These are phyloP conservation scores for Kodamaea jinghongensis DNA, from an alignment of 805 yeast species.

Conservation along the genomic window DNA sequence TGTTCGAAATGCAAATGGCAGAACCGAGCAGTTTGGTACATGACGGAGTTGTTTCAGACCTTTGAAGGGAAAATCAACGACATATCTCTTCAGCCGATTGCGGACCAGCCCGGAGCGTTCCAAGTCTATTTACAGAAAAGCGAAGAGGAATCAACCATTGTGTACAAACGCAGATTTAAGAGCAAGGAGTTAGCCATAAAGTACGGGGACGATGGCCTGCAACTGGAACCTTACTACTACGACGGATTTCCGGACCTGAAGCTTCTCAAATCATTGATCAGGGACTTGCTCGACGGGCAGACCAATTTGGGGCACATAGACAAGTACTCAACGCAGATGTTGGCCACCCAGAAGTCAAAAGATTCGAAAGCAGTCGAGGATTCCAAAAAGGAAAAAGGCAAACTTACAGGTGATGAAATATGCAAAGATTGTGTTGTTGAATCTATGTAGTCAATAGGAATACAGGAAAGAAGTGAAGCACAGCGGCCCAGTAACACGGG, in stretches of 20 bases:
- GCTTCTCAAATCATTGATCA: slow-evolving; percentile 62
- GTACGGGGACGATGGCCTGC: slow-evolving; percentile 18
- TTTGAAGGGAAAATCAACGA: slow-evolving; percentile 56
- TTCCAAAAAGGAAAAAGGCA: not conserved
- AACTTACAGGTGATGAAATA: not conserved
- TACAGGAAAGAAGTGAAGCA: slow-evolving; percentile 2
- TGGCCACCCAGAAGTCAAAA: not conserved
- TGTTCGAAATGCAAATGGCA: slow-evolving; percentile 90
- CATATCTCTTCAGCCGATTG: slow-evolving; percentile 22
- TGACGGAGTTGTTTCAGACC: slow-evolving; percentile 82
- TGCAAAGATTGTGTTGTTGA: slow-evolving; percentile 3
- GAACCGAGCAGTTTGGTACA: slow-evolving; percentile 82
- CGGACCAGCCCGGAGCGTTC: slow-evolving; percentile 24
- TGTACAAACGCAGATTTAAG: slow-evolving; percentile 57
- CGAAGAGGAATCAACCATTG: slow-evolving; percentile 18
- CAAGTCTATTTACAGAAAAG: slow-evolving; percentile 9
- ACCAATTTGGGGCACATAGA: slow-evolving; percentile 66
- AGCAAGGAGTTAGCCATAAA: slow-evolving; percentile 23
- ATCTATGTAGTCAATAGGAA: slow-evolving; percentile 3
- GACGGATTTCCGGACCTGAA: slow-evolving; percentile 90
- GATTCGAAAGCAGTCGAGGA: not conserved
- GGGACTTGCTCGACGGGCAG: slow-evolving; percentile 57
- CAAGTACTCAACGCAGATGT: slow-evolving; percentile 8
- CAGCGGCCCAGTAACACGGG: too few relatives aligned
- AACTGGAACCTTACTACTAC: slow-evolving; percentile 31